Evolutionary conservation across 495 filamentous ascomycete genomes (phyloP).

Genomic region (Annulohypoxylon maeteangense): DNA sequence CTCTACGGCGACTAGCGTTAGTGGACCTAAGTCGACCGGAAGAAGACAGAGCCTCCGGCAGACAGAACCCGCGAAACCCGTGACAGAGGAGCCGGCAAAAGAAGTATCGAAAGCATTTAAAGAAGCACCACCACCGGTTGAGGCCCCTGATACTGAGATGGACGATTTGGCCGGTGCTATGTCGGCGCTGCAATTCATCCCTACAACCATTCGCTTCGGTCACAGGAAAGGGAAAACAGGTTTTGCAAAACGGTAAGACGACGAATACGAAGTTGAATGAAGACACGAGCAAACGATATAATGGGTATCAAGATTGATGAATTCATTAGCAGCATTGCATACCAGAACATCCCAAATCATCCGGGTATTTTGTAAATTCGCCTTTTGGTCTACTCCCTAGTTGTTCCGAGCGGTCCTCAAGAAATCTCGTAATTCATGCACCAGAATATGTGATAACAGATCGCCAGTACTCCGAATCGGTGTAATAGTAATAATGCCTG

Average conservation of each 20-base stretch:
- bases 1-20: conserved; percentile 45
- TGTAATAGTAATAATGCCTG: conserved; percentile 26
- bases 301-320: conserved; percentile 22
- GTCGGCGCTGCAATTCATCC: conserved; percentile 85
- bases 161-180: conserved; percentile 80
- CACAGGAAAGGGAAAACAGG: conserved; percentile 64
- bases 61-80: conserved; percentile 27
- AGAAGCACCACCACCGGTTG: conserved; percentile 16
- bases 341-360: conserved; percentile 5
- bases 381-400: conserved; percentile 26
- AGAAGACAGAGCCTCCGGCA: conserved; percentile 43
- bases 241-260: conserved; percentile 52
- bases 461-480: conserved; percentile 24
- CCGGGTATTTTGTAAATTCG: conserved; percentile 21
- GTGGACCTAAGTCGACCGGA: conserved; percentile 39
- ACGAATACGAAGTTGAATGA: conserved; percentile 10
- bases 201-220: conserved; percentile 78
- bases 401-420: conserved; percentile 4
- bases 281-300: conserved; percentile 23
- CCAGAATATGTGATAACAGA: conserved; percentile 16
- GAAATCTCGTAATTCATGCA: conserved; percentile 24
- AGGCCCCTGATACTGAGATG: conserved; percentile 67
- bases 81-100: conserved; percentile 12
- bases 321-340: conserved; percentile 9
- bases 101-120: conserved; percentile 6